phyloP scores from a whole-genome alignment of 164 flowering plant genomes.

The Platanus orientalis region DNA sequence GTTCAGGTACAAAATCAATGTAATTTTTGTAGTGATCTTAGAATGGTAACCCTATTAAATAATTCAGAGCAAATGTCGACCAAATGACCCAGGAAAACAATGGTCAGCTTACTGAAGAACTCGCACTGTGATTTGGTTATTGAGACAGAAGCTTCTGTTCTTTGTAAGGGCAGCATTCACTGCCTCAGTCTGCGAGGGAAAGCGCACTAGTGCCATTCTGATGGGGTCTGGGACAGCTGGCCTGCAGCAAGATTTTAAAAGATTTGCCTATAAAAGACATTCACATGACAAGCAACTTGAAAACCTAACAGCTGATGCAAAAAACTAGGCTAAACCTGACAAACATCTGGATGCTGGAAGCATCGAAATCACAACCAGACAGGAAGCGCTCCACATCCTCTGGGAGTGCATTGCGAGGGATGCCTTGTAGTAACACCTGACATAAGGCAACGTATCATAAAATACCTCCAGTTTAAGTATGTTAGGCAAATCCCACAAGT shows the following conservation, averaged over 20 bases:
- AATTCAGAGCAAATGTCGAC: neutral
- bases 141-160: constrained; percentile 60
- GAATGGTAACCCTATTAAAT: too few species aligned
- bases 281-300: neutral
- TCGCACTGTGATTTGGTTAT: constrained; percentile 44
- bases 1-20: too few species aligned
- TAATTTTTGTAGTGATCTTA: too few species aligned
- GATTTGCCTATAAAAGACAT: neutral
- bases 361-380: constrained; percentile 48
- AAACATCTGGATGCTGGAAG: constrained; percentile 32
- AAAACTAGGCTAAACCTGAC: constrained; percentile 28
- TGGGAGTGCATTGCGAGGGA: constrained; percentile 45
- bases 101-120: constrained; percentile 48
- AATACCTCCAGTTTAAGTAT: neutral
- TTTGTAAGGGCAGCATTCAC: constrained; percentile 51
- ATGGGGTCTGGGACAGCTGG: constrained; percentile 20
- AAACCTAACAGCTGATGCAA: neutral
- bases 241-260: constrained; percentile 32
- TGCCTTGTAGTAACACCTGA: constrained; percentile 60
- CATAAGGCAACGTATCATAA: constrained; percentile 1
- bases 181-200: constrained; percentile 55
- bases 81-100: neutral
- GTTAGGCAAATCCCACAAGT: neutral
- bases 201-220: constrained; percentile 46
- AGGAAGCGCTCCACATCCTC: constrained; percentile 74